phyloP scores from a whole-genome alignment of 148 eudicot species.

The Amaranthus cruentus region DNA sequence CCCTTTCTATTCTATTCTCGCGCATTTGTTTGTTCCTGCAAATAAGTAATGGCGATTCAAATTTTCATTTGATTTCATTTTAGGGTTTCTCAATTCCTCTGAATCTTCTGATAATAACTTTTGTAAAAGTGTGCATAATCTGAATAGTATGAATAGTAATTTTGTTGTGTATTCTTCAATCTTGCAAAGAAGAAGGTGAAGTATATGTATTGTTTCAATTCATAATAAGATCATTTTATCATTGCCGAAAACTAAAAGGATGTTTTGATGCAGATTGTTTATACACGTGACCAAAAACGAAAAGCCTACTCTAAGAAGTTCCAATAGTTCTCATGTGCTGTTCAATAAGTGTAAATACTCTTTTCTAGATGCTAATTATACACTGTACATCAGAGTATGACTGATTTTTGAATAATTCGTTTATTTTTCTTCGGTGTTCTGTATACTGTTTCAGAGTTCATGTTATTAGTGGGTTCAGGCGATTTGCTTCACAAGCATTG shows the following conservation, averaged over 20 bases:
- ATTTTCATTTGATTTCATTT: too few species aligned
- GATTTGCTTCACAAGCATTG: constrained; percentile 14
- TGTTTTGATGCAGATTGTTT: constrained; percentile 46
- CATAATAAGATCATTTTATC: background rate
- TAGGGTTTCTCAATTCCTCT: too few species aligned
- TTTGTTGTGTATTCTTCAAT: too few species aligned
- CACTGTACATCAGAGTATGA: background rate
- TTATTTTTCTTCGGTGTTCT: background rate
- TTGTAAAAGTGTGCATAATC: too few species aligned
- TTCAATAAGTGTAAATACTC: constrained; percentile 8
- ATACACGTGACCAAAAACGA: constrained; percentile 56
- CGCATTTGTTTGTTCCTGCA: too few species aligned
- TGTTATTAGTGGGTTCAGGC: constrained; percentile 14
- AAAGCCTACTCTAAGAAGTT: constrained; percentile 58
- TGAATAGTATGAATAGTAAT: too few species aligned
- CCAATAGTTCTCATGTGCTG: constrained; percentile 20
- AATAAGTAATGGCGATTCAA: too few species aligned
- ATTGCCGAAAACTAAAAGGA: background rate
- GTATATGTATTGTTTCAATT: background rate
- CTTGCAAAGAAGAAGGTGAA: constrained; percentile 74
- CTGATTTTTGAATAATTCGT: background rate
- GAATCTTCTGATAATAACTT: too few species aligned
- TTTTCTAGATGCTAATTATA: background rate
- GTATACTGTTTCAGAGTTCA: constrained; percentile 4
- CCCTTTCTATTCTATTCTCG: too few species aligned